These are phyloP conservation scores for Kernera saxatilis DNA, from an alignment of 345 rosid genomes.

Conservation along the genomic window DNA sequence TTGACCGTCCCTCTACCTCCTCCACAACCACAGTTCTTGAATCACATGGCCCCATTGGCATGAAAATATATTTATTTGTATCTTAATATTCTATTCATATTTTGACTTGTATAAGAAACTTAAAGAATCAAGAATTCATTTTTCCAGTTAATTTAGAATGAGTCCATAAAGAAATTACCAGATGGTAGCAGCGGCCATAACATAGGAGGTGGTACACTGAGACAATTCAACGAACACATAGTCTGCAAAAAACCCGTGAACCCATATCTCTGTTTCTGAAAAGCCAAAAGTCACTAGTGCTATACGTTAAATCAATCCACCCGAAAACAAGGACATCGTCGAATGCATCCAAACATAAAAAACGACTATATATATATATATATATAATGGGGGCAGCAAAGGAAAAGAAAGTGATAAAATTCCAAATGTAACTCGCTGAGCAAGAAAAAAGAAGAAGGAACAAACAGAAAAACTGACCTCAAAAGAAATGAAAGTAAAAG, in stretches of 20 bases:
- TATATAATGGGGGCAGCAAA: constrained; percentile 1
- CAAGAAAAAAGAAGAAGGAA: constrained; percentile 21
- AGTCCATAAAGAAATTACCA: not conserved
- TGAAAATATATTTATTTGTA: not conserved
- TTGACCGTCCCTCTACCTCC: constrained; percentile 52
- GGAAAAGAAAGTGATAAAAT: constrained; percentile 15
- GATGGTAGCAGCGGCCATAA: not conserved
- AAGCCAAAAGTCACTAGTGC: constrained; percentile 8
- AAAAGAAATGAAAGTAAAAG: constrained; percentile 55
- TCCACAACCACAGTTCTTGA: constrained; percentile 19
- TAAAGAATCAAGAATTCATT: not conserved
- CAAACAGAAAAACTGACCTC: constrained; percentile 32
- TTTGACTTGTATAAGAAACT: not conserved
- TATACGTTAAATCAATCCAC: not conserved
- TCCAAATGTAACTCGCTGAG: constrained; percentile 34
- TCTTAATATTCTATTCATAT: not conserved
- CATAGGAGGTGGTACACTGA: not conserved
- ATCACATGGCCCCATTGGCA: not conserved
- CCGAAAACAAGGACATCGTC: constrained; percentile 13
- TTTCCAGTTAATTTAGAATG: not conserved
- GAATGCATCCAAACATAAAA: constrained; percentile 34
- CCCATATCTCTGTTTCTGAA: not conserved
- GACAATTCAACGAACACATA: constrained; percentile 15
- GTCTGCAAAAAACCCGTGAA: constrained; percentile 21
- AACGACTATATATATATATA: no score